Evolutionary conservation across 2,329 filamentous ascomycete genomes (phyloP).

Genomic region (Emmonsiellopsis sp.): DNA sequence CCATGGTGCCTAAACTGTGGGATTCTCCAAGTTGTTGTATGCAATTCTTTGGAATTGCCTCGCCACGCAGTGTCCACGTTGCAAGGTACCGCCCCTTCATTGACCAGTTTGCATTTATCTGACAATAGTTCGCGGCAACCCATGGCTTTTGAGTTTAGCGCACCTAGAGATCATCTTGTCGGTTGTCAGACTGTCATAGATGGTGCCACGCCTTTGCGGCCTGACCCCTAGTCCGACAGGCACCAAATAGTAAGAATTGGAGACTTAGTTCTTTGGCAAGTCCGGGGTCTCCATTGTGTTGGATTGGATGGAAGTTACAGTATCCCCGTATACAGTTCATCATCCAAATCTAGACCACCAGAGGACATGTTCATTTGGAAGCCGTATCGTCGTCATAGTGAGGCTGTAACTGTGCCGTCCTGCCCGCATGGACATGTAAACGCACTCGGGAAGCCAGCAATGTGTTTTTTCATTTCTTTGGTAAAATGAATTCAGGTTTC

Average conservation of each 20-base stretch:
- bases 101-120: neutral
- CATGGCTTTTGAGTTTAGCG: neutral
- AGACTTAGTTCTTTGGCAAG: neutral
- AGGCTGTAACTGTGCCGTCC: neutral
- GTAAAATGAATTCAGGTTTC: neutral
- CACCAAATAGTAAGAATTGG: neutral
- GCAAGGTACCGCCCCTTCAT: neutral
- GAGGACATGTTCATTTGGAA: neutral
- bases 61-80: neutral
- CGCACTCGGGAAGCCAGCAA: conserved; percentile 1
- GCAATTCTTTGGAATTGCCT: neutral
- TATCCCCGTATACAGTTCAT: neutral
- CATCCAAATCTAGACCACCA: neutral
- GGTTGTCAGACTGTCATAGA: neutral
- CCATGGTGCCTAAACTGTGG: too few relatives aligned
- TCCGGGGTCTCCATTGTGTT: neutral
- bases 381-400: neutral
- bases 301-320: neutral
- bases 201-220: conserved; percentile 2
- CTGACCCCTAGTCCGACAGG: neutral
- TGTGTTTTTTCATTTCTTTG: neutral
- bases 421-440: conserved; percentile 1
- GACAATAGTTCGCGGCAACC: conserved; percentile 1
- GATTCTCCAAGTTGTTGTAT: too few relatives aligned
- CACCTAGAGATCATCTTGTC: neutral